Evolutionary conservation across 495 filamentous ascomycete genomes (phyloP).

Genomic region (Tuber indicum): DNA sequence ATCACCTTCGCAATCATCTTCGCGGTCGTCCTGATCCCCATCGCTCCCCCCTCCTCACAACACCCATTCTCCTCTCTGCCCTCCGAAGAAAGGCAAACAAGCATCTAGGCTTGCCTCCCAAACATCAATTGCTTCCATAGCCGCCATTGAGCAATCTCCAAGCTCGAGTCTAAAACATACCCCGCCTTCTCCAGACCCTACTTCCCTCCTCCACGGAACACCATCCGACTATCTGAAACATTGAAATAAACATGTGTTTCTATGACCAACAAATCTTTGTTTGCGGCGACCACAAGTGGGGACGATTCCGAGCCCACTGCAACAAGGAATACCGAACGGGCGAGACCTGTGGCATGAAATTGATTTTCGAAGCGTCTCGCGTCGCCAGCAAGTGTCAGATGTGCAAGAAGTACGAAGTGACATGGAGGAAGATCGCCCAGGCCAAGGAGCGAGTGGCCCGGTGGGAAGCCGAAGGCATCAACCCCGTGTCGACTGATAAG

Average conservation of each 20-base stretch:
- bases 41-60: neutral
- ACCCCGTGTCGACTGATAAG: constrained; percentile 44
- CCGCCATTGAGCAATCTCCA: constrained; percentile 26
- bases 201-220: constrained; percentile 24
- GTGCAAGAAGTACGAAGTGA: constrained; percentile 89
- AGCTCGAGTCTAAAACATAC: constrained; percentile 17
- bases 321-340: constrained; percentile 93
- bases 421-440: constrained; percentile 65
- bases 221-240: constrained; percentile 38
- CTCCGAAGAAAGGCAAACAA: constrained; percentile 24
- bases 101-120: constrained; percentile 19
- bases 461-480: constrained; percentile 63
- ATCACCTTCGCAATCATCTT: constrained; percentile 8
- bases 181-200: constrained; percentile 16
- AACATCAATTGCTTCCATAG: constrained; percentile 36
- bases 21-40: neutral
- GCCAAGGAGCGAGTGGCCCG: constrained; percentile 72
- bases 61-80: constrained; percentile 10
- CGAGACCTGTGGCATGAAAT: constrained; percentile 95
- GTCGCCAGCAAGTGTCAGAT: constrained; percentile 62
- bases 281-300: constrained; percentile 95
- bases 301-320: constrained; percentile 89
- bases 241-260: constrained; percentile 40
- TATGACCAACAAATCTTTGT: constrained; percentile 43
- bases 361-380: constrained; percentile 65